Percentiles rank a stretch among this genome's conserved stretches.
phyloP scores from a whole-genome alignment of 441 rosid species.

The Eruca vesicaria region DNA sequence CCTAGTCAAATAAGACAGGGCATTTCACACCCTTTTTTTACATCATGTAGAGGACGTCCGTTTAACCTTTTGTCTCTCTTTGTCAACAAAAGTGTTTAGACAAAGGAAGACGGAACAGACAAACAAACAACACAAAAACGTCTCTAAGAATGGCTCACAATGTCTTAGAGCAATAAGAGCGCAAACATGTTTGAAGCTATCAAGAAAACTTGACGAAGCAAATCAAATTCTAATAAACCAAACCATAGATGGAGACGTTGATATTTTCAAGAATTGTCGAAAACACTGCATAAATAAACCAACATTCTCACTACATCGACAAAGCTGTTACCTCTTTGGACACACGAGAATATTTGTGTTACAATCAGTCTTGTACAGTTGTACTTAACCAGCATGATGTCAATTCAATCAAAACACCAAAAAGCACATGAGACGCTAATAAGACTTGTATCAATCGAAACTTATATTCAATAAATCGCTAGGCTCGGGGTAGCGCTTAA shows the following conservation, averaged over 20 bases:
- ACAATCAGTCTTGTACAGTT: too few species aligned
- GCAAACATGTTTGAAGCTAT: neutral
- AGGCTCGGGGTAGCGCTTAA: too few species aligned
- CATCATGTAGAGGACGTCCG: too few species aligned
- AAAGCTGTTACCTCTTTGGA: too few species aligned
- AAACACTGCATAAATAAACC: neutral
- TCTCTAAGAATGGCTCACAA: neutral
- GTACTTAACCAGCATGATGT: neutral
- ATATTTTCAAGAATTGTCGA: neutral
- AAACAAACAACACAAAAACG: neutral
- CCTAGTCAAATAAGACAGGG: too few species aligned
- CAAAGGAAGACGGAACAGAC: neutral
- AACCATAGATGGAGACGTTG: neutral
- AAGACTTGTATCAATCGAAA: neutral
- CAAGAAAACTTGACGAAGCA: too few species aligned
- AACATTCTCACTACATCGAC: too few species aligned
- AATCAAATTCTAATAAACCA: neutral
- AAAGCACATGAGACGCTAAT: neutral
- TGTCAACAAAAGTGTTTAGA: neutral
- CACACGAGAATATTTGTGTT: neutral
- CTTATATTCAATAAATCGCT: neutral
- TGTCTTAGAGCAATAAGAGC: neutral
- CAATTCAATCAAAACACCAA: too few species aligned
- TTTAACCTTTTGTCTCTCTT: too few species aligned
- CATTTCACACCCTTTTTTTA: too few species aligned